Evolutionary conservation across 805 yeast genomes (phyloP), one percentile per base, ranked within the genome.

Genomic region (Zygosaccharomyces siamensis): DNA sequence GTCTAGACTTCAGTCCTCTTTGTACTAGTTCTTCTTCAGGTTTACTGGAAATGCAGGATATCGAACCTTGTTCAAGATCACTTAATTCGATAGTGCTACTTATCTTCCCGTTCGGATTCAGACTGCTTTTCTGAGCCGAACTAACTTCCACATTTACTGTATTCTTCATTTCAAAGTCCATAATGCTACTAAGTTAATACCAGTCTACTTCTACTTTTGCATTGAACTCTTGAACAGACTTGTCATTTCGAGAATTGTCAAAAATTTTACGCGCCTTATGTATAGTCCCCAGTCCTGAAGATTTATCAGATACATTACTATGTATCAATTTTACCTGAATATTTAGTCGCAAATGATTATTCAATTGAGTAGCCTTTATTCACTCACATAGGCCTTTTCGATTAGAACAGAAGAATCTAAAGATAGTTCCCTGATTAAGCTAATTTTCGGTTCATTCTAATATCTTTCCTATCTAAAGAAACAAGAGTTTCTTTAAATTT

Each of bases 1-100:
- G 59, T 44, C 58, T 48, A 11, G 56, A 39, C 28, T 52, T 52
- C 8, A 52, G 50, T 4, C 55, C 46, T 41, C 46, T 35, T 32
- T 32, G 14, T 32, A 32, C 35, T n/a, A 32, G 18, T 14, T 32
- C 20, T n/a, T 32, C 32, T n/a, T n/a, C 20, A 32, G 35, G 35
- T 32, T 32, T n/a, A 32, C 16, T 18, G 2, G 35, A 32, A n/a
- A 32, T 32, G 16, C 16, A 32, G 35, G 35, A 32, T n/a, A 32
- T n/a, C n/a, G 35, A 32, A n/a, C 35, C 35, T 18, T 32, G 35
- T 32, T 32, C 35, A 32, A 32, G 35, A 32, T 44, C 35, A n/a
- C 35, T n/a, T 18, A 32, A 32, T 32, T 32, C 35, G 3, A 32
- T 18, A 7, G 20, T 32, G 18, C 16, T 18, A n/a, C 18, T 32